Base-by-base conservation (phyloP, 176 grass and related monocot species). In the Hordeum vulgare region DNA sequence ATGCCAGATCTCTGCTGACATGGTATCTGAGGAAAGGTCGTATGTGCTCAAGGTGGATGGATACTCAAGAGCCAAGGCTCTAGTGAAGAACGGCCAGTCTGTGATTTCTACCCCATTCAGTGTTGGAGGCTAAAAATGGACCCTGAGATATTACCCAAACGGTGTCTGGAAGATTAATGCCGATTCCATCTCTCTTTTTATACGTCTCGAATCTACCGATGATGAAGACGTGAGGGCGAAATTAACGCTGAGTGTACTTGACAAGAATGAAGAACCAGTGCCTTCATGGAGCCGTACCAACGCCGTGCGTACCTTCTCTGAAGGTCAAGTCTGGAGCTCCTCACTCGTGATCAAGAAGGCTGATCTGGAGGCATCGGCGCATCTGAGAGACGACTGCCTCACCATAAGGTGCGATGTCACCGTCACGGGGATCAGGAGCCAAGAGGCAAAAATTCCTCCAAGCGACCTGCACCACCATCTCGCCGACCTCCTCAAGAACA, bases 81-180 rank as follows among this genome's bases (percentile, higher is more conserved):
- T 51, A 3, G 11, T 29, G 4, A 29, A 62, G 26, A 62, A 5
- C 62, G 15, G 62, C 7, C 0, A 65, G 28, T 4, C 0, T 28
- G 3, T 65, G 28, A 0, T 3, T 18, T 65, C 14, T 65, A 0
- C 7, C 1, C 28, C 28, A 20, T 65, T 65, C 28, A 18, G 62
- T 9, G 28, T 65, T 9, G 62, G 62, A 18, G 62, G 62, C 1
- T 28, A 28, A 14, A 8, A 8, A 28, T 65, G 62, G 62, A 3
- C 15, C 15, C 28, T 65, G 62, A 0, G 0, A 1, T 65, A 18
- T 1, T 33, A 65, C 28, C 62, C 62, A 4, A 34, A 18, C 28
- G 62, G 62, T 1, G 0, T 4, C 57, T n/a, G n/a, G n/a, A n/a
- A n/a, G n/a, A 1, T 0, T 8, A 0, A 64, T 64, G 0, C 4